Evolutionary conservation across 306 rosid species (phyloP).

Genomic region (Ceratonia siliqua): DNA sequence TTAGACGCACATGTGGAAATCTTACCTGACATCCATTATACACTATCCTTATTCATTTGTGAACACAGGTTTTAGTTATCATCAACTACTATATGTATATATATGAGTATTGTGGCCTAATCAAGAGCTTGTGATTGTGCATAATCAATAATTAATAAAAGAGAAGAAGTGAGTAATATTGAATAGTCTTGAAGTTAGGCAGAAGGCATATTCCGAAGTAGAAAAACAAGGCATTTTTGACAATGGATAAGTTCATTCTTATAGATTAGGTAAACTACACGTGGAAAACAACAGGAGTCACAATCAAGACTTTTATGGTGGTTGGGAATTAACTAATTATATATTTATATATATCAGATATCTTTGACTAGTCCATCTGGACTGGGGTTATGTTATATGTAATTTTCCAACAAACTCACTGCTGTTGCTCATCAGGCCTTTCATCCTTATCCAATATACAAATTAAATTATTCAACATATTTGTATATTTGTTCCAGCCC

Average conservation of each 20-base stretch:
- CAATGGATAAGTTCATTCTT: slow-evolving; percentile 32
- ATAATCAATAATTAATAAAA: not conserved
- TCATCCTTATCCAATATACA: slow-evolving; percentile 9
- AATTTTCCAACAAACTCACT: slow-evolving; percentile 29
- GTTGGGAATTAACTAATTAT: slow-evolving; percentile 10
- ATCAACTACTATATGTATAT: not conserved
- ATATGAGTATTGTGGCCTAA: not conserved
- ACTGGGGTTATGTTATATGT: not conserved
- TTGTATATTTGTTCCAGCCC: not conserved
- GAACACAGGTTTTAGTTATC: not conserved
- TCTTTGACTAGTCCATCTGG: slow-evolving; percentile 42
- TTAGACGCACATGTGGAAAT: not conserved
- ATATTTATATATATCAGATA: not conserved
- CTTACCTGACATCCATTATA: not conserved
- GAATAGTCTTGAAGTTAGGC: slow-evolving; percentile 23
- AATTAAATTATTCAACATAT: not conserved
- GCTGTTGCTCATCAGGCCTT: slow-evolving; percentile 8
- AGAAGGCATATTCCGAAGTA: slow-evolving; percentile 24
- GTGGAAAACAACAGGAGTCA: slow-evolving; percentile 45
- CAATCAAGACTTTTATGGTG: slow-evolving; percentile 28
- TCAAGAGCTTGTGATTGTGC: not conserved
- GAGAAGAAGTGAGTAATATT: not conserved
- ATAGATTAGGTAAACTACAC: slow-evolving; percentile 45
- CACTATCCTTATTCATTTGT: not conserved
- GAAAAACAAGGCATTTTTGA: slow-evolving; percentile 15